Conservation (phyloP, 768 basidiomycete genomes). For the Coprinopsis marcescibilis region DNA sequence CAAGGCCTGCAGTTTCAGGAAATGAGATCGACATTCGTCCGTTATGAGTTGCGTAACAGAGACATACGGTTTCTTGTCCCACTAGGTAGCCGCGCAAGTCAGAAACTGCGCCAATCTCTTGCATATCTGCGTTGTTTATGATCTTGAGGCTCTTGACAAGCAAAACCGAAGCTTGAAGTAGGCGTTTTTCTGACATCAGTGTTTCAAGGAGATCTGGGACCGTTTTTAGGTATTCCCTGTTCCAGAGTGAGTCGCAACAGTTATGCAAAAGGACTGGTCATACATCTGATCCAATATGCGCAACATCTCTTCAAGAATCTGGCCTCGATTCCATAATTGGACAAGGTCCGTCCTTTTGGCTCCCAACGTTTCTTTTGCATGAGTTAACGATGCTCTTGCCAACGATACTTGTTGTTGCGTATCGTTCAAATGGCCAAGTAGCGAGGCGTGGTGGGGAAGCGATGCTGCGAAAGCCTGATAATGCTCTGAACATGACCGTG, state of each 20-base stretch:
- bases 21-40: constrained; percentile 2
- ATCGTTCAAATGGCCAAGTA: constrained; percentile 64
- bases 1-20: constrained; percentile 53
- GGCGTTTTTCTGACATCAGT: constrained; percentile 91
- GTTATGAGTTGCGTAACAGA: neutral
- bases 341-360: constrained; percentile 84
- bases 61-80: constrained; percentile 75
- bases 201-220: constrained; percentile 91
- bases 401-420: constrained; percentile 72
- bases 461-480: constrained; percentile 95
- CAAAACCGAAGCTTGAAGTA: constrained; percentile 82
- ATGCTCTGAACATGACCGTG: constrained; percentile 49
- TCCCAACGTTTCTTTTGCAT: constrained; percentile 74
- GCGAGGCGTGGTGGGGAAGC: constrained; percentile 80
- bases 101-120: constrained; percentile 90
- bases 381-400: constrained; percentile 64
- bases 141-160: constrained; percentile 85
- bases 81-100: constrained; percentile 82
- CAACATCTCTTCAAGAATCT: constrained; percentile 94
- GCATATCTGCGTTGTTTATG: constrained; percentile 88
- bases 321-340: constrained; percentile 83
- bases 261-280: constrained; percentile 20
- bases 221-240: constrained; percentile 82
- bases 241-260: constrained; percentile 2
- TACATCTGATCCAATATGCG: constrained; percentile 92